Evolutionary conservation across 2,329 filamentous ascomycete species (phyloP), one percentile per base, ranked within the genome.

Genomic region (Penicillium crustosum): DNA sequence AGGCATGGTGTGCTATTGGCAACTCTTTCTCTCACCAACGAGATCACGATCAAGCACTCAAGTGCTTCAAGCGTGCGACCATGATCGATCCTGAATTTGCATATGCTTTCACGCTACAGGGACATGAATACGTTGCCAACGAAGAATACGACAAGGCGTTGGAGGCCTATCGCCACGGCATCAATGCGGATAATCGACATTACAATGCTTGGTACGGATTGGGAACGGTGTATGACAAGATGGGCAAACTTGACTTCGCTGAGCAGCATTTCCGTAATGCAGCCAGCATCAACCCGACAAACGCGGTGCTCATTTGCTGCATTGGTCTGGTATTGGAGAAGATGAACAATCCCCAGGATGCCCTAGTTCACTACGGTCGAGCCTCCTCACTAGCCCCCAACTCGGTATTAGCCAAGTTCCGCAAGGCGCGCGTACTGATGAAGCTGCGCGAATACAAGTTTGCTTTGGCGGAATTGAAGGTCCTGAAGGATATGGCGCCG

Each of bases 201-300:
- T 99, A 97, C 79, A 96, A 97, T 71, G 94, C 93, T n/a, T 97
- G 95, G 85, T 99, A 97, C 73, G 94, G 94, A 21, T 75, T 88
- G n/a, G 86, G 84, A 8, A 82, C 79, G 36, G 92, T 96, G 1
- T 94, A 93, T 68, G 91, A 96, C 74, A 93, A 93, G 70, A 85
- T 95, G 68, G 93, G 92, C 69, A 93, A 91, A 73, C 93, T 91
- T 67, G 91, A 96, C 61, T 91, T 94, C 72, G 93, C 94, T 2
- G 90, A 95, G 69, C 87, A 88, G 57, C 93, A 99, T 77, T 99
- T 95, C 79, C 86, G 91, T 59, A 89, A 91, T 21, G 94, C 94
- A 2, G 88, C 91, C 13, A 81, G 83, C 42, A 96, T 99, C 75
- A 97, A 99, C 68, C 92, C 93, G 2, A 93, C 90, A 59, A 97